Evolutionary conservation across 371 early-diverging fungal genomes (phyloP), one percentile per base, ranked within the genome.

Genomic region (Actinomucor elegans): DNA sequence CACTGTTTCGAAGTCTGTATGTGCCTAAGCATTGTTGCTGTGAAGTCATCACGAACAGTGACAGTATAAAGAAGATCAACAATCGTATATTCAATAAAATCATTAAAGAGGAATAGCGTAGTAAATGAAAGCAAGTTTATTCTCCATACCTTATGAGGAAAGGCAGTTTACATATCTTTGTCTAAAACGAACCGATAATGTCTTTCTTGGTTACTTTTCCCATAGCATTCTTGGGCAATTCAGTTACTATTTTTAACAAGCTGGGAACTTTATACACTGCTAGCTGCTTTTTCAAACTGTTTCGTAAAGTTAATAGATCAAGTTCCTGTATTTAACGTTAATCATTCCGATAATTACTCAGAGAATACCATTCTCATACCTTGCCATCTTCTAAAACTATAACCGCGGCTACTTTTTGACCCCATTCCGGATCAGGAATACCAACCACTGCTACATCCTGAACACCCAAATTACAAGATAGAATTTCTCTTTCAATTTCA

Each of bases 201-300:
- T 79, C 81, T 64, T 89, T 92, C 67, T 94, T 94, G 57, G 89
- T 90, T 20, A 93, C 86, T 72, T 94, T 94, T 32, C 92, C 92
- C 92, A 94, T 92, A 5, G 88, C 85, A 66, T 93, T 94, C 42
- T 88, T 80, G 24, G 94, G 94, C 47, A 94, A 62, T 48, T 84
- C 81, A 24, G 74, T 52, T 1, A 79, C 66, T 5, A 71, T 40
- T 29, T 66, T 57, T 20, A 85, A 48, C 48, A 59, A 32, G 36
- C 61, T 75, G 10, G 94, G 94, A 0, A 89, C 61, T 66, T 93
- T 92, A 66, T 92, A 92, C 27, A 71, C 71, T 3, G 93, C 92
- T 55, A 93, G 48, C 36, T 77, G 74, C 18, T 66, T 51, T 56
- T 81, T 79, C 44, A 88, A 66, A 35, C 59, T 78, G 15, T 72